These are phyloP conservation scores for Xylaria sp. DNA, from an alignment of 2,329 filamentous ascomycete species.

Conservation along the genomic window DNA sequence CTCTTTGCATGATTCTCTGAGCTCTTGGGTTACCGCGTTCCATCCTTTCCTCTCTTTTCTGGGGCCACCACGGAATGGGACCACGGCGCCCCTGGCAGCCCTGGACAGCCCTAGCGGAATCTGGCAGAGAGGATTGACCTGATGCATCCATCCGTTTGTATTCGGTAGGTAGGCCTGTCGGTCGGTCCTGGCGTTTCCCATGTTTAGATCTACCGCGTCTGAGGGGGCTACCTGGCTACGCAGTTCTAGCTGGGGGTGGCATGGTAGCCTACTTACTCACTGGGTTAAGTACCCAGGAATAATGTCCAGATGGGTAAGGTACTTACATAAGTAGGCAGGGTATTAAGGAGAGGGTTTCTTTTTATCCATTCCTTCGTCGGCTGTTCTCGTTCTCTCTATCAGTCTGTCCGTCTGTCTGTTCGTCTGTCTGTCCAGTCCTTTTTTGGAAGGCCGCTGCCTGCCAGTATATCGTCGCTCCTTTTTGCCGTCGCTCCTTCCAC, in stretches of 20 bases:
- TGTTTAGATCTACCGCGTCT: background rate
- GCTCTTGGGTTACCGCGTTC: background rate
- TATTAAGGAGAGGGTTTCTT: background rate
- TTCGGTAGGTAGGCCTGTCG: background rate
- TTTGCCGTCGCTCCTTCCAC: background rate
- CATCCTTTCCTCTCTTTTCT: too few relatives aligned
- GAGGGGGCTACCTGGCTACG: too few relatives aligned
- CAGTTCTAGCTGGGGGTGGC: too few relatives aligned
- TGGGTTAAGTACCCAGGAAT: too few relatives aligned
- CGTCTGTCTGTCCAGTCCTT: too few relatives aligned
- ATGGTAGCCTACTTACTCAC: too few relatives aligned
- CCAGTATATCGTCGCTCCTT: too few relatives aligned
- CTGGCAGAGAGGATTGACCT: background rate
- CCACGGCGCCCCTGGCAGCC: too few relatives aligned
- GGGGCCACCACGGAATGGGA: background rate
- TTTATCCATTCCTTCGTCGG: background rate
- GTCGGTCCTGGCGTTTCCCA: background rate
- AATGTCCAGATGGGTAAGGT: too few relatives aligned
- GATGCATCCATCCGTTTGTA: background rate
- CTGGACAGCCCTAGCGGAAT: too few relatives aligned
- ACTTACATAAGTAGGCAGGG: too few relatives aligned
- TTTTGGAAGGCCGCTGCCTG: too few relatives aligned
- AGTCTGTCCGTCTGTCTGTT: background rate
- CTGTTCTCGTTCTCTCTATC: background rate
- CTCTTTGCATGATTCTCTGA: background rate